Evolutionary conservation across 805 yeast genomes (phyloP).

Genomic region (Ogataea nitratoaversa): DNA sequence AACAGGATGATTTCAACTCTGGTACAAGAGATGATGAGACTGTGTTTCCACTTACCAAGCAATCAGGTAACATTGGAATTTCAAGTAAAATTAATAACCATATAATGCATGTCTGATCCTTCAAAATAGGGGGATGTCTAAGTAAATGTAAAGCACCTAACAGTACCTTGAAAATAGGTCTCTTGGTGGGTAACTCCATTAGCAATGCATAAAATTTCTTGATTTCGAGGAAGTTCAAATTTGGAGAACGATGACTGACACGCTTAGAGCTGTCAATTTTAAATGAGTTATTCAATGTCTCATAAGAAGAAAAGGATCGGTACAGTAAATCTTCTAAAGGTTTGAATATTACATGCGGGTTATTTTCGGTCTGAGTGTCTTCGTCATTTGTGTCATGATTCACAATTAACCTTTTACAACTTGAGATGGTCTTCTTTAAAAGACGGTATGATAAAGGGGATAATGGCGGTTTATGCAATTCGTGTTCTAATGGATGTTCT

Average conservation of each 20-base stretch:
- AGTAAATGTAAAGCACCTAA: conserved; percentile 48
- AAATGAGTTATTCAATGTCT: conserved; percentile 55
- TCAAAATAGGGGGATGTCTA: conserved; percentile 42
- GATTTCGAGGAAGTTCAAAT: conserved; percentile 47
- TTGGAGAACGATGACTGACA: conserved; percentile 38
- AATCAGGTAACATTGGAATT: conserved; percentile 55
- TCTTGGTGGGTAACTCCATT: conserved; percentile 50
- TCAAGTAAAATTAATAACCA: conserved; percentile 68
- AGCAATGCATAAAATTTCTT: conserved; percentile 42
- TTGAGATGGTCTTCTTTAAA: conserved; percentile 32
- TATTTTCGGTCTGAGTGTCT: conserved; percentile 2
- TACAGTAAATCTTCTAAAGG: conserved; percentile 49
- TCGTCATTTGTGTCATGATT: background rate
- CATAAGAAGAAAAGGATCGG: conserved; percentile 43
- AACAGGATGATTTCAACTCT: conserved; percentile 53
- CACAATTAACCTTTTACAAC: conserved; percentile 27
- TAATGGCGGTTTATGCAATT: no score
- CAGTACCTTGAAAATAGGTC: conserved; percentile 56
- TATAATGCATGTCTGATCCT: conserved; percentile 40
- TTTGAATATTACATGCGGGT: conserved; percentile 31
- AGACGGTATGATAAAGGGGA: conserved; percentile 30
- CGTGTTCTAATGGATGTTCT: no score
- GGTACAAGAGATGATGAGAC: conserved; percentile 28
- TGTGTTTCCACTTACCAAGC: conserved; percentile 34
- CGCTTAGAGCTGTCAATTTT: conserved; percentile 24